Evolutionary conservation across 2,329 filamentous ascomycete species (phyloP).

Genomic region (Neurospora sp.): DNA sequence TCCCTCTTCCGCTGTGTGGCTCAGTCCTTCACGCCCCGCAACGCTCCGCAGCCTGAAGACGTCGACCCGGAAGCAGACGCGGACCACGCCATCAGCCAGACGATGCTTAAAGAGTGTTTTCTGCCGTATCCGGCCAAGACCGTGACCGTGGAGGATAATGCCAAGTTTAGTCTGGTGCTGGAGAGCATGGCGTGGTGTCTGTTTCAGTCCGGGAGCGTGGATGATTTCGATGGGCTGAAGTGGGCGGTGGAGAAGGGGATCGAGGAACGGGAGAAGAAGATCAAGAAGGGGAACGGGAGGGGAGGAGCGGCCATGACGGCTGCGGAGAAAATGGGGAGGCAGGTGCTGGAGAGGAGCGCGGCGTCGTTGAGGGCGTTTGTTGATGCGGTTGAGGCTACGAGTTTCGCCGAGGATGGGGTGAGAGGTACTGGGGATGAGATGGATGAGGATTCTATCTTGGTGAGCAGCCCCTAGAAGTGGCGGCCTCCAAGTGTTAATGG

Average conservation of each 20-base stretch:
- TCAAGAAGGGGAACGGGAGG: conserved; percentile 24
- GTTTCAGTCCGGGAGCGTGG: neutral
- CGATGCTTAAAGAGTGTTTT: conserved; percentile 47
- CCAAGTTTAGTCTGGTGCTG: conserved; percentile 58
- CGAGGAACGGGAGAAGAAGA: conserved; percentile 36
- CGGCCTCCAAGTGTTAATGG: neutral
- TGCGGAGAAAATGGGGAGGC: conserved; percentile 31
- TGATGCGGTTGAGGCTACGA: conserved; percentile 22
- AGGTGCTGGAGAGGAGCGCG: conserved; percentile 34
- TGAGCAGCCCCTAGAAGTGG: neutral
- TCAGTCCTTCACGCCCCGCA: conserved; percentile 33
- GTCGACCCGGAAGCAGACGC: conserved; percentile 28
- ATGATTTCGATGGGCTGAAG: conserved; percentile 27
- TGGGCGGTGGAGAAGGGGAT: conserved; percentile 36
- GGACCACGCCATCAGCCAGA: conserved; percentile 29
- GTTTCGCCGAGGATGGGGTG: neutral
- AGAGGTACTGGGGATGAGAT: neutral
- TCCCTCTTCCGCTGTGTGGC: conserved; percentile 35
- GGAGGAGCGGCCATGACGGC: conserved; percentile 6
- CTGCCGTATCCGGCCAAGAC: conserved; percentile 56
- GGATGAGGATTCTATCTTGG: neutral
- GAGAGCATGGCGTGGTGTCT: conserved; percentile 48
- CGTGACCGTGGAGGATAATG: conserved; percentile 54
- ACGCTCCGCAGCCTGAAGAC: conserved; percentile 30
- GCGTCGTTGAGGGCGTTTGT: conserved; percentile 32